Conservation (phyloP, 371 early-diverging fungal genomes). For the Quaeritorhiza haematococci region DNA sequence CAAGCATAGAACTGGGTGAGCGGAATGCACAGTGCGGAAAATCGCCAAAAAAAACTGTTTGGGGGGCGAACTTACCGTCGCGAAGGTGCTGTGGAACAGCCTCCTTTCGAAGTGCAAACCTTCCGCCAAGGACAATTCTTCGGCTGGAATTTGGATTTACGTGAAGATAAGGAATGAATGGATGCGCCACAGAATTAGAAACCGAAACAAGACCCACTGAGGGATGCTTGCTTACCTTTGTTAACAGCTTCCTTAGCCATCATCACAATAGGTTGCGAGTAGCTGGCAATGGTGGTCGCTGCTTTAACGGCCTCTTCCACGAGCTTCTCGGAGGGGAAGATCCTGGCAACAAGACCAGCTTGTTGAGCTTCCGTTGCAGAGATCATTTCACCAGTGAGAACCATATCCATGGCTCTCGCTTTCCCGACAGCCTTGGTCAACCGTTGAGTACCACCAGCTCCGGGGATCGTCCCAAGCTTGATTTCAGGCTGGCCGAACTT, state of each 20-base stretch:
- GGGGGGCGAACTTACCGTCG: constrained; percentile 57
- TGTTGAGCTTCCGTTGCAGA: constrained; percentile 83
- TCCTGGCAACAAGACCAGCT: constrained; percentile 83
- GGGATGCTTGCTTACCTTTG: constrained; percentile 52
- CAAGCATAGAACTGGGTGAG: neutral
- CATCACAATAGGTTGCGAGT: constrained; percentile 82
- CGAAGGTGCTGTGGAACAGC: constrained; percentile 91
- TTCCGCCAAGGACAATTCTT: constrained; percentile 76
- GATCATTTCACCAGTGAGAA: constrained; percentile 83
- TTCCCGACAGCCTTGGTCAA: constrained; percentile 93
- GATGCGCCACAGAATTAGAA: neutral
- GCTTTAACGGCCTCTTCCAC: constrained; percentile 89
- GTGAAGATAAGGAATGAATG: neutral
- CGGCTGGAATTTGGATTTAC: constrained; percentile 49
- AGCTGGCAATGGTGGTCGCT: constrained; percentile 76
- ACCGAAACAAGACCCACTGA: neutral
- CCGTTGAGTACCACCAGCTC: constrained; percentile 64
- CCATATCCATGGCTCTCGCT: constrained; percentile 97
- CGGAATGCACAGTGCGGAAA: neutral
- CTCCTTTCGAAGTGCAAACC: constrained; percentile 92
- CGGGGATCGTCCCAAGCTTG: constrained; percentile 92
- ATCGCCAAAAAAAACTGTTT: neutral
- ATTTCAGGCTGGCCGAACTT: constrained; percentile 98
- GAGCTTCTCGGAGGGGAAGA: constrained; percentile 81
- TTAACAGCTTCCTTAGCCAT: constrained; percentile 97